Percentiles rank a stretch among this genome's conserved stretches.
phyloP scores from a whole-genome alignment of 768 basidiomycete genomes.

The Leucocoprinus sp. region DNA sequence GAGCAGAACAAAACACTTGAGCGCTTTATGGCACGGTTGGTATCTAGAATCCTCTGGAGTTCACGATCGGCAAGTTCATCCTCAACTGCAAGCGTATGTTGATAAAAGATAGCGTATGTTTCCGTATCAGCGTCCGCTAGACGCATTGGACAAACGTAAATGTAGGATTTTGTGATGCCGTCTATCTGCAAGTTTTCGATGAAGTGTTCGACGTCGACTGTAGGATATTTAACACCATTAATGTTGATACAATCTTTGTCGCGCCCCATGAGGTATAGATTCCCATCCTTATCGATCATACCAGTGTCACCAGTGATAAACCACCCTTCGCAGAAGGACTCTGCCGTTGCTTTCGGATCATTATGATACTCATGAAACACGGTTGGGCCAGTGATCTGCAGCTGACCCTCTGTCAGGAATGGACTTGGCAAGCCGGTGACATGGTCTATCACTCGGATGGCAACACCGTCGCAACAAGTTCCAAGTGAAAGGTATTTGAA shows the following conservation, averaged over 20 bases:
- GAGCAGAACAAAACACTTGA: conserved; percentile 6
- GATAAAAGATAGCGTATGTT: conserved; percentile 6
- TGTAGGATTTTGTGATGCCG: conserved; percentile 1
- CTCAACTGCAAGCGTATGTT: conserved; percentile 2
- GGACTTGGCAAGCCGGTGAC: conserved; percentile 2
- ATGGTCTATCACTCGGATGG: conserved; percentile 3
- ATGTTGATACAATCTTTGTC: conserved; percentile 9
- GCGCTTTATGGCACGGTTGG: conserved; percentile 2
- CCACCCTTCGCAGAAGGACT: conserved; percentile 5
- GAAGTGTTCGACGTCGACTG: conserved; percentile 6
- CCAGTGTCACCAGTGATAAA: conserved; percentile 7
- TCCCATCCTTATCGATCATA: conserved; percentile 1
- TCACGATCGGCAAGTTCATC: background rate
- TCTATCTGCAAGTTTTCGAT: conserved; percentile 3
- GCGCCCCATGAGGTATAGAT: conserved; percentile 2
- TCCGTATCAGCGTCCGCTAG: conserved; percentile 7
- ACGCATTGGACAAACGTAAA: conserved; percentile 9
- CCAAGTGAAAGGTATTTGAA: conserved; percentile 6
- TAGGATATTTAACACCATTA: conserved; percentile 7
- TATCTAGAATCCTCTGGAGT: background rate
- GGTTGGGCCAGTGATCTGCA: conserved; percentile 5
- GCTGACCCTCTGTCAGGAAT: conserved; percentile 3
- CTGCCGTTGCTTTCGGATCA: conserved; percentile 1
- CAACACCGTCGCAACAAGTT: conserved; percentile 5
- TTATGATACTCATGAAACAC: conserved; percentile 7